A percentile compares a stretch with the other conserved stretches of the same genome.
These are phyloP conservation scores for Biscogniauxia mediterranea DNA, from an alignment of 2,329 filamentous ascomycete genomes.

Conservation along the genomic window DNA sequence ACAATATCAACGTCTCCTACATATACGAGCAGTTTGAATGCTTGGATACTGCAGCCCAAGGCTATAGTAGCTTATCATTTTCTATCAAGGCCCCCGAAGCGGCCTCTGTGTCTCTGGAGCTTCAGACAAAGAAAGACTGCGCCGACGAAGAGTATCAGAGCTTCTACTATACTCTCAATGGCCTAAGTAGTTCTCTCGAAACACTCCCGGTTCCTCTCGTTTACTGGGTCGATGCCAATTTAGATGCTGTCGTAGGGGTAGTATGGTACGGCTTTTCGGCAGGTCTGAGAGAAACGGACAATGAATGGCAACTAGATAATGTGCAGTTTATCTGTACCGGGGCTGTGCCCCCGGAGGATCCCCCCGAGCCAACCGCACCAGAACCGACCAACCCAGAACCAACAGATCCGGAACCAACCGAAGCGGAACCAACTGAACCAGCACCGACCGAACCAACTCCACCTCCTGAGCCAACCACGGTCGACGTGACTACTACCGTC, in stretches of 20 bases:
- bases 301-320: constrained; percentile 49
- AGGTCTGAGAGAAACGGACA: constrained; percentile 29
- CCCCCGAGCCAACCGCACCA: constrained; percentile 11
- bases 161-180: constrained; percentile 42
- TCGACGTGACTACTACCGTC: background rate
- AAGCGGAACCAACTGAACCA: constrained; percentile 2
- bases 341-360: constrained; percentile 15
- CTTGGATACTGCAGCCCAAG: constrained; percentile 16
- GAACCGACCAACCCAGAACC: constrained; percentile 5
- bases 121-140: constrained; percentile 27
- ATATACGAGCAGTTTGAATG: constrained; percentile 31
- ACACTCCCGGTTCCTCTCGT: constrained; percentile 50
- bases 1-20: constrained; percentile 23
- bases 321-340: constrained; percentile 43
- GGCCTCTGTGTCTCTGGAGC: constrained; percentile 31
- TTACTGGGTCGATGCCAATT: constrained; percentile 46
- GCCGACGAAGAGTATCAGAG: constrained; percentile 33
- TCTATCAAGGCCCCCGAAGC: constrained; percentile 30
- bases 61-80: constrained; percentile 28
- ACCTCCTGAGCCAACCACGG: background rate
- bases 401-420: constrained; percentile 7
- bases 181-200: constrained; percentile 48
- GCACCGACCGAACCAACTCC: background rate
- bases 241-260: constrained; percentile 45
- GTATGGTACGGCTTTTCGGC: constrained; percentile 36